Percentiles rank a stretch among this genome's conserved stretches.
phyloP scores from a whole-genome alignment of 2,329 filamentous ascomycete genomes.

The Paracamarosporium sp. region DNA sequence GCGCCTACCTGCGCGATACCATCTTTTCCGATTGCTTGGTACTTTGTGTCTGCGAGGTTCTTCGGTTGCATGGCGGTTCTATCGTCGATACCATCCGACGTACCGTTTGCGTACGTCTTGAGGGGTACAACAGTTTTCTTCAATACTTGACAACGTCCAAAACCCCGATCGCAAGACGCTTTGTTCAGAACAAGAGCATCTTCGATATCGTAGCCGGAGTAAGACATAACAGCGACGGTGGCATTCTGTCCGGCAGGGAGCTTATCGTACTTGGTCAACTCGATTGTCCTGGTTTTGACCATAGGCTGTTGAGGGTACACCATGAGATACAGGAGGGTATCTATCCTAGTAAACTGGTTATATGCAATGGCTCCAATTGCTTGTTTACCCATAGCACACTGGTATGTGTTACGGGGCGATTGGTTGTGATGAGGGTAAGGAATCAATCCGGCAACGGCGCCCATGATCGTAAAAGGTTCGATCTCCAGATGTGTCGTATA shows the following conservation, averaged over 20 bases:
- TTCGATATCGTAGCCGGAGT: slow-evolving; percentile 99
- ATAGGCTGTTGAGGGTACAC: slow-evolving; percentile 98
- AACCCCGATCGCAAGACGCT: slow-evolving; percentile 91
- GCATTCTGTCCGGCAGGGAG: slow-evolving; percentile 96
- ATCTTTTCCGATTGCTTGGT: slow-evolving; percentile 80
- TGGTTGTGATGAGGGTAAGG: slow-evolving; percentile 99
- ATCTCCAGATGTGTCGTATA: slow-evolving; percentile 95
- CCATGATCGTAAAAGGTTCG: slow-evolving; percentile 95
- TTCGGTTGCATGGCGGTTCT: slow-evolving; percentile 35
- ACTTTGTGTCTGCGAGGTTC: slow-evolving; percentile 58
- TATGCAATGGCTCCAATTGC: slow-evolving; percentile 98
- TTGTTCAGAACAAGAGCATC: slow-evolving; percentile 97
- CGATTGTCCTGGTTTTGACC: slow-evolving; percentile 96
- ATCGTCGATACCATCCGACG: slow-evolving; percentile 61
- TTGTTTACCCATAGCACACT: slow-evolving; percentile 99
- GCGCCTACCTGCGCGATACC: slow-evolving; percentile 88
- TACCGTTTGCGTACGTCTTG: slow-evolving; percentile 86
- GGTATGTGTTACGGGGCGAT: slow-evolving; percentile 97
- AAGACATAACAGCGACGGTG: slow-evolving; percentile 98
- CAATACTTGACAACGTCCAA: slow-evolving; percentile 97
- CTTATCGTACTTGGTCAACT: slow-evolving; percentile 96
- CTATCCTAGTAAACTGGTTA: slow-evolving; percentile 96
- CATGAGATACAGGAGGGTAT: slow-evolving; percentile 93
- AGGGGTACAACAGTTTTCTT: slow-evolving; percentile 88
- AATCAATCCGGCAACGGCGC: slow-evolving; percentile 93